Conservation (phyloP, 106 monocot species). For the Xerophyta viscosa region DNA sequence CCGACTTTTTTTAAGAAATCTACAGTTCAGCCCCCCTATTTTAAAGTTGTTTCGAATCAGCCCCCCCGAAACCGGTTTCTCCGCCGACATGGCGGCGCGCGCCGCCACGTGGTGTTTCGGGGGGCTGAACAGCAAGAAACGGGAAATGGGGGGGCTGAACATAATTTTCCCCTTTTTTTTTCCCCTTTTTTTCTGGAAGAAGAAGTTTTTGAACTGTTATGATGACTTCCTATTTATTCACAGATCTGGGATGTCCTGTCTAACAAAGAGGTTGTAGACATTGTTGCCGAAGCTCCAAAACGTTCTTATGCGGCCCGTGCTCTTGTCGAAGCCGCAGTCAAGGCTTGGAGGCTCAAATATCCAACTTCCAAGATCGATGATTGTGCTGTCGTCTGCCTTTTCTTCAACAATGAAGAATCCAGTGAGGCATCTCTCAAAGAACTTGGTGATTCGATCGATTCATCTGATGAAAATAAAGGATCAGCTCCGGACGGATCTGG, state of each 20-base stretch:
- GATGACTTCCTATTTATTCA: background rate
- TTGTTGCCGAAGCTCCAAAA: slow-evolving; percentile 46
- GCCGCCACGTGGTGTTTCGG: too few species aligned
- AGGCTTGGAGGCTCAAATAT: slow-evolving; percentile 48
- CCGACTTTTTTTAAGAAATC: too few species aligned
- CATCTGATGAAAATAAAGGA: background rate
- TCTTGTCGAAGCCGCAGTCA: slow-evolving; percentile 60
- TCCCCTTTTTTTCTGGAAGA: too few species aligned
- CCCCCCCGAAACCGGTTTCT: too few species aligned
- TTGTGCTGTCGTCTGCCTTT: slow-evolving; percentile 83
- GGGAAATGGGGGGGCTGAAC: too few species aligned
- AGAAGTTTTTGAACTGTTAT: too few species aligned
- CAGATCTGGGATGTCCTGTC: slow-evolving; percentile 83
- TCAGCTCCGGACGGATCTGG: too few species aligned
- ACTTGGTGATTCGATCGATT: background rate
- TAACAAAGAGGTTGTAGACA: slow-evolving; percentile 65
- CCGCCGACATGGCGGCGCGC: too few species aligned
- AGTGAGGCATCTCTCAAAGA: background rate
- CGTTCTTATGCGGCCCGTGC: slow-evolving; percentile 49
- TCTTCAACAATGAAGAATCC: slow-evolving; percentile 22
- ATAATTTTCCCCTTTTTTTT: too few species aligned
- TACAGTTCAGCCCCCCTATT: too few species aligned
- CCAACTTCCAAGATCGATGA: slow-evolving; percentile 82
- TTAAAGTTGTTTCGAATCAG: too few species aligned
- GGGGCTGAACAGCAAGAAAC: too few species aligned